These are phyloP conservation scores for Pogostemon cablin DNA, from an alignment of 257 asterid species.

Conservation along the genomic window DNA sequence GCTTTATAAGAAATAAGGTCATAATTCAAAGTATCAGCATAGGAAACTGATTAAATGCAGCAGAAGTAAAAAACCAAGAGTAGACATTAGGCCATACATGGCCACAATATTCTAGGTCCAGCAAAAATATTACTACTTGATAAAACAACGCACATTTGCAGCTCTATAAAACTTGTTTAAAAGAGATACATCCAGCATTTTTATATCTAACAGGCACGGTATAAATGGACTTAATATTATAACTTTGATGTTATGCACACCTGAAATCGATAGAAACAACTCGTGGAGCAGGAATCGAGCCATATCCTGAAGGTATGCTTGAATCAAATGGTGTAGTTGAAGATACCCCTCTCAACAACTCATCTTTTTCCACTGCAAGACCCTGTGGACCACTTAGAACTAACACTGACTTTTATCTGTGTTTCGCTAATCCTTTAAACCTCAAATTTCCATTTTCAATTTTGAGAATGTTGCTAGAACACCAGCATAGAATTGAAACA, in stretches of 20 bases:
- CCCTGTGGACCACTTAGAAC: slow-evolving; percentile 69
- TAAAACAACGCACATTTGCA: slow-evolving; percentile 1
- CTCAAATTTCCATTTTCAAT: not conserved
- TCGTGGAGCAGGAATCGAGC: slow-evolving; percentile 62
- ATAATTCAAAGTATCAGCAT: slow-evolving; percentile 2
- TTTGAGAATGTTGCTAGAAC: slow-evolving; percentile 25
- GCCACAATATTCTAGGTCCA: slow-evolving; percentile 7
- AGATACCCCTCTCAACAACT: slow-evolving; percentile 56
- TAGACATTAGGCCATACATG: not conserved
- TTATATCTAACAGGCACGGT: slow-evolving; percentile 20
- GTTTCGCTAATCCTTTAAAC: slow-evolving; percentile 4
- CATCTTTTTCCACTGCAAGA: slow-evolving; percentile 89
- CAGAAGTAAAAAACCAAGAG: slow-evolving; percentile 3
- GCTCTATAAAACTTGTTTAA: not conserved
- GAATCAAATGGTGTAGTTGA: slow-evolving; percentile 54
- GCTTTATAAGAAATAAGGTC: no score
- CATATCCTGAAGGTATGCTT: slow-evolving; percentile 63
- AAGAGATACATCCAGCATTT: slow-evolving; percentile 20
- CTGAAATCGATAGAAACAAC: slow-evolving; percentile 73
- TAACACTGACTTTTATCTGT: slow-evolving; percentile 24
- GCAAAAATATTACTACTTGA: not conserved
- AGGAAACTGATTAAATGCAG: not conserved
- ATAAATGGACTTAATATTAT: not conserved
- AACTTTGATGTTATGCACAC: slow-evolving; percentile 39
- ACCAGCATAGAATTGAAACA: slow-evolving; percentile 23